Evolutionary conservation across 371 early-diverging fungal genomes (phyloP), one percentile per base, ranked within the genome.

Genomic region (Rhizopus arrhizus): DNA sequence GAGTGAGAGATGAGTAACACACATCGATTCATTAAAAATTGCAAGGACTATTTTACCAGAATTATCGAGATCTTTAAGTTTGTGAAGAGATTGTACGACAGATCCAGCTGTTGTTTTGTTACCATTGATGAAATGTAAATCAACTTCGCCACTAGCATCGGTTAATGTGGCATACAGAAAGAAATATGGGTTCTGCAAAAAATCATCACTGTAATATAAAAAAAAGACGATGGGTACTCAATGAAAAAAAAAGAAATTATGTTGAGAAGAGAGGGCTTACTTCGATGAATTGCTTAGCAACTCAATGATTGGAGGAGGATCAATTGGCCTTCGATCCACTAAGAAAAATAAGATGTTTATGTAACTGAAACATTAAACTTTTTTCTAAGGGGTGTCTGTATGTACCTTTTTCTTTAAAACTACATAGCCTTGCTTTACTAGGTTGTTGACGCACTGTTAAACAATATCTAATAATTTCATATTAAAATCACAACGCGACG

Each of bases 381-480:
- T 22, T 22, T 22, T 22, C 22, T 22, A 22, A 22, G 22, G 22
- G 22, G 22, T 22, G 22, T 22, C 22, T 22, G 22, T 22, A 22
- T 22, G 32, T 62, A 73, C 80, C 84, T 78, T 80, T 77, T 51
- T 85, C 85, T 68, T 80, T 81, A 51, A 74, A 77, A 66, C 82
- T 82, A 70, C 85, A 82, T 38, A 81, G 72, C 54, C 83, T 69
- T 33, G 83, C 85, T 58, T 78, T 80, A 51, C 60, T 60, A 8
- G 85, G 85, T 46, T 82, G 79, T 63, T 85, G 85, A 31, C 74
- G 77, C 42, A 85, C 77, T 38, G 73, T 51, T 16, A 78, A 55
- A 3, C 34, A 16, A 53, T 69, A 74, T 11, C 70, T 72, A 61
- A 53, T 40, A 40, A 40, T 40, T 40, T 10, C 12, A 40, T 40